Percentiles rank a stretch among this genome's conserved stretches.
phyloP scores from a whole-genome alignment of 2,329 filamentous ascomycete genomes.

The Phialophora macrospora region DNA sequence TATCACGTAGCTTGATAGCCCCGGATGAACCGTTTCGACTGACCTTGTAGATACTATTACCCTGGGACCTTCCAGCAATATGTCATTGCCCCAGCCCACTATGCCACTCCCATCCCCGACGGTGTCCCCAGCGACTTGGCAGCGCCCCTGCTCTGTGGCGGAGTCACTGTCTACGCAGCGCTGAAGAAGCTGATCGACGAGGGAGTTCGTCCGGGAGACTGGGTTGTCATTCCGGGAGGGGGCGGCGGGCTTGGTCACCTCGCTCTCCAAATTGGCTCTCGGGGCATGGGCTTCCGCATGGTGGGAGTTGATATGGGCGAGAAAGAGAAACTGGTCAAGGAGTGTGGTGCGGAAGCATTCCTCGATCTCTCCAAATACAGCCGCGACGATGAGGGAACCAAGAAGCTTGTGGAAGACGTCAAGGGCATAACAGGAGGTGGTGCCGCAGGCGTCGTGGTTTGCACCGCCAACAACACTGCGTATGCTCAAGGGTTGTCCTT shows the following conservation, averaged over 20 bases:
- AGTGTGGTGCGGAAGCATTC: conserved; percentile 69
- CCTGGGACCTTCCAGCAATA: conserved; percentile 78
- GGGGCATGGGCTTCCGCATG: conserved; percentile 67
- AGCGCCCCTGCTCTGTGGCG: conserved; percentile 71
- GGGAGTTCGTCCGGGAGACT: conserved; percentile 57
- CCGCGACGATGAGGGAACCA: conserved; percentile 53
- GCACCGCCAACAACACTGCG: conserved; percentile 56
- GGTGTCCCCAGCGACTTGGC: conserved; percentile 63
- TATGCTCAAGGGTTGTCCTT: conserved; percentile 57
- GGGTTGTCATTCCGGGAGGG: conserved; percentile 64
- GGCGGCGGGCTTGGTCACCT: conserved; percentile 70
- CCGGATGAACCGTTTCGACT: background rate
- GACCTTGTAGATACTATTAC: conserved; percentile 60
- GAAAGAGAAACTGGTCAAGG: conserved; percentile 63
- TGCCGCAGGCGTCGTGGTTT: conserved; percentile 65
- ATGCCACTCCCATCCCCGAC: conserved; percentile 72
- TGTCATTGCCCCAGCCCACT: conserved; percentile 65
- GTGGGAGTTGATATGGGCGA: conserved; percentile 68
- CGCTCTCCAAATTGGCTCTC: conserved; percentile 63
- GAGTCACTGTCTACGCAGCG: conserved; percentile 58
- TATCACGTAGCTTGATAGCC: background rate
- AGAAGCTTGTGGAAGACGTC: conserved; percentile 59
- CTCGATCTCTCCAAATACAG: conserved; percentile 63
- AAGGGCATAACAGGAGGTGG: conserved; percentile 63
- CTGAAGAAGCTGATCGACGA: conserved; percentile 65